Base-by-base conservation (phyloP, 2,329 filamentous ascomycete genomes). In the Cordyceps fumosorosea region DNA sequence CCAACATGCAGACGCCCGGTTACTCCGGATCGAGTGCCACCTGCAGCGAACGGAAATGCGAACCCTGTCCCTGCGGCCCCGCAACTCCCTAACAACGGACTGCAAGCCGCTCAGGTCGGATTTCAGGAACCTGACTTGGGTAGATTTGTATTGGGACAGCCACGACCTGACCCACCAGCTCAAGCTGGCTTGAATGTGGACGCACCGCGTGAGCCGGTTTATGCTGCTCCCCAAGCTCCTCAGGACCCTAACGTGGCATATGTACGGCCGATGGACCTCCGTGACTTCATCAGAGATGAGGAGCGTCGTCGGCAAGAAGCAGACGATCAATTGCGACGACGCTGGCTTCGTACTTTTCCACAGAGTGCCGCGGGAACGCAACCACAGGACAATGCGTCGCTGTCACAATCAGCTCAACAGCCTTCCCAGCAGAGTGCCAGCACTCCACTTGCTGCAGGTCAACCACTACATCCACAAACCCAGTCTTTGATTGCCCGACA, bases 1-100 rank as follows among this genome's bases (percentile, higher is more conserved):
- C 95, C 95, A 7, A 99, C 92, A 2, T 99, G 95, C 73, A 86
- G 95, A 68, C 85, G 90, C 56, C 88, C 93, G 18, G 95, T 96
- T 18, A 71, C 71, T 8, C 67, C 66, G 2, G 71, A 70, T 45
- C 71, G 71, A 42, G 65, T 64, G n/a, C 70, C 70, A 14, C 65
- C 66, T 5, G 66, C 61, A 0, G 68, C 71, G 64, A 63, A 66
- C 61, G 37, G 69, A 64, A n/a, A 66, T 62, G 22, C 67, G 24
- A 63, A 66, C 50, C 69, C 69, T 34, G 66, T 64, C 59, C 67
- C 60, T 58, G 69, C 64, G 12, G 51, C 42, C 14, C 51, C 59
- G 7, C 59, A 14, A 70, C 72, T 65, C 68, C 66, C 55, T 47
- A 26, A 61, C 18, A 48, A 61, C 48, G 52, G 51, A 26, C 24